phyloP scores from a whole-genome alignment of 805 yeast genomes.

The Cyberlindnera xishuangbannaensis region DNA sequence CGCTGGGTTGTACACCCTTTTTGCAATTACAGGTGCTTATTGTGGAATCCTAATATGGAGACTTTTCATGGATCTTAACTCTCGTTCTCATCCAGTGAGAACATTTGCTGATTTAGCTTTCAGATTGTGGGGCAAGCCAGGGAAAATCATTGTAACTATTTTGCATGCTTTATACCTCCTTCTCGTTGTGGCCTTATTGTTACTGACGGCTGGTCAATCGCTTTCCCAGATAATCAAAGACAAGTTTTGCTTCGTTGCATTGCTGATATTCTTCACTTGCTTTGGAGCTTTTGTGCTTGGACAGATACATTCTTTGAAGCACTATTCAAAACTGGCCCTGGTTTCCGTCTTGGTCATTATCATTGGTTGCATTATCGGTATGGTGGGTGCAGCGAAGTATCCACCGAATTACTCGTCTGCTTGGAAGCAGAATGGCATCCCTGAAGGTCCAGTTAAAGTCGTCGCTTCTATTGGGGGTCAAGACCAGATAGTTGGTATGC shows the following conservation, averaged over 20 bases:
- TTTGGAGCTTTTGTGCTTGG: slow-evolving; percentile 36
- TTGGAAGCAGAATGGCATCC: slow-evolving; percentile 9
- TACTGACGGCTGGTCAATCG: slow-evolving; percentile 37
- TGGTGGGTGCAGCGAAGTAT: slow-evolving; percentile 34
- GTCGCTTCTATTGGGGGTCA: slow-evolving; percentile 26
- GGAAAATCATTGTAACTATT: slow-evolving; percentile 29
- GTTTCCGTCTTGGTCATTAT: slow-evolving; percentile 43
- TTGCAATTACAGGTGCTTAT: slow-evolving; percentile 37
- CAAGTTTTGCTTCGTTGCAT: slow-evolving; percentile 35
- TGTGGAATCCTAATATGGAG: slow-evolving; percentile 36
- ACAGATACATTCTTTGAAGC: slow-evolving; percentile 34
- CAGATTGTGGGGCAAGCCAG: slow-evolving; percentile 32
- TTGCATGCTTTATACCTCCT: slow-evolving; percentile 39
- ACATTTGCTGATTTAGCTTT: slow-evolving; percentile 38
- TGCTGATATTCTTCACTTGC: slow-evolving; percentile 37
- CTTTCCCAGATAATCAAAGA: slow-evolving; percentile 34
- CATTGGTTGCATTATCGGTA: slow-evolving; percentile 37
- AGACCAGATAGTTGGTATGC: slow-evolving; percentile 32
- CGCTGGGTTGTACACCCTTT: slow-evolving; percentile 33
- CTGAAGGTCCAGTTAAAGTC: slow-evolving; percentile 23
- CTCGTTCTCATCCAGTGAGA: slow-evolving; percentile 37
- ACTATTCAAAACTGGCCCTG: slow-evolving; percentile 37
- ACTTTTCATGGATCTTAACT: slow-evolving; percentile 33
- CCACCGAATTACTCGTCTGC: slow-evolving; percentile 32
- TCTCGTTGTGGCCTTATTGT: slow-evolving; percentile 37